Base-by-base conservation (phyloP, 2,329 filamentous ascomycete genomes). In the Tympanopsis confertula region DNA sequence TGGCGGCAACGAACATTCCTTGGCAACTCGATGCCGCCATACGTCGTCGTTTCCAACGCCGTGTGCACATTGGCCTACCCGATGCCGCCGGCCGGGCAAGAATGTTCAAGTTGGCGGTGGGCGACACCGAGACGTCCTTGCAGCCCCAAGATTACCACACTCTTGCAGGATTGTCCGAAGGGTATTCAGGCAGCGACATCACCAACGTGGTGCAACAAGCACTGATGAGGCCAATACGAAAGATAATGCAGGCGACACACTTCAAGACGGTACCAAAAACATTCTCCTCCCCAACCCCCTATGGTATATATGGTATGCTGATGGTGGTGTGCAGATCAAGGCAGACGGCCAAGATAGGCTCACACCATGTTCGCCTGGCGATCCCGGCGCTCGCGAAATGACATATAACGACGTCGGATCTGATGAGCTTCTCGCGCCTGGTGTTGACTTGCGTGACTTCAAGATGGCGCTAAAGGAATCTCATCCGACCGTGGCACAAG, bases 1-100 rank as follows among this genome's bases (percentile, higher is more conserved):
- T 98, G 3, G 91, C 91, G 42, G 91, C 91, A 38, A 98, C 91
- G 40, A 98, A 98, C 57, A 96, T 98, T 44, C 91, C 91, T 14
- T 98, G 91, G 91, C 89, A 98, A 67, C 72, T 98, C 36, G 91
- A 98, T 57, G 84, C 86, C 10, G 91, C 91, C 49, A 98, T 98
- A 50, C 81, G 91, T 48, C 77, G 91, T 59, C 86, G 91, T 53
- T 98, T 98, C 68, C 93, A 98, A 60, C 74, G 91, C 49, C 74
- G 91, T 63, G 88, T 98, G 19, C 91, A 98, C 60, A 98, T 98
- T 58, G 86, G 83, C 46, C 65, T 98, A 33, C 91, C 91, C 5
- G 91, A 98, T 55, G 52, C 80, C 30, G 81, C 86, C 13, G 91
- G 89, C 18, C 76, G 91, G 43, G 88, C 88, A 54, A 87, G 68